A percentile compares a stretch with the other conserved stretches of the same genome.
Evolutionary conservation across 345 rosid species (phyloP).

Genomic region (Rubroshorea leprosula): DNA sequence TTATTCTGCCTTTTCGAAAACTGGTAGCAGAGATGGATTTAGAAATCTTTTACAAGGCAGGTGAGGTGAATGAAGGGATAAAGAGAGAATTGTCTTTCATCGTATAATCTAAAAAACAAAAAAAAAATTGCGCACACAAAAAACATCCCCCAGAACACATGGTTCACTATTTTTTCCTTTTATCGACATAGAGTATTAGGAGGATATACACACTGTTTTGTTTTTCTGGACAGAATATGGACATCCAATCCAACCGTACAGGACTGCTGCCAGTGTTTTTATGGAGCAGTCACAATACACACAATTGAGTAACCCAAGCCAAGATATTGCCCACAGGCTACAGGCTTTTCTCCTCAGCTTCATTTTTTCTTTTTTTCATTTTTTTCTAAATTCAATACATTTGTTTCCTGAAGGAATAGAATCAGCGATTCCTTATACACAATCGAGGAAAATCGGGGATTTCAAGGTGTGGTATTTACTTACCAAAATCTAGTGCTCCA

Average conservation of each 20-base stretch:
- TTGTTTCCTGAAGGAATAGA: conserved; percentile 4
- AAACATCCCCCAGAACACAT: no score
- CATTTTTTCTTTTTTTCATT: not conserved
- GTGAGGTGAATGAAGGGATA: no score
- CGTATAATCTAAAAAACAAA: no score
- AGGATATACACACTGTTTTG: not conserved
- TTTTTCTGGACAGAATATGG: not conserved
- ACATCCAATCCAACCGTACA: not conserved
- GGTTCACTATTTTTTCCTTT: no score
- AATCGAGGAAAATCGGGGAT: conserved; percentile 20
- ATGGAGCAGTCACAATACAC: not conserved
- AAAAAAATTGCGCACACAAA: no score
- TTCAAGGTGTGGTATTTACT: conserved; percentile 62
- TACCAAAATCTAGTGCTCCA: conserved; percentile 44
- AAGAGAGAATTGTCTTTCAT: no score
- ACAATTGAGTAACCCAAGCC: not conserved
- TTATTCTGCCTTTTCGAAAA: no score
- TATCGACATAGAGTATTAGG: not conserved
- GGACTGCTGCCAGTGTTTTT: not conserved
- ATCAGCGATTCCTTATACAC: conserved; percentile 31
- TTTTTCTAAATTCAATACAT: conserved; percentile 9
- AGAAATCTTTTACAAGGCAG: no score
- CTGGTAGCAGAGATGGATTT: no score
- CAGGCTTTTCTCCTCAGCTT: not conserved
- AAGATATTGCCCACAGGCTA: no score